Conservation (phyloP, 1,284 basidiomycete genomes). For the Afroboletus lepidellus region DNA sequence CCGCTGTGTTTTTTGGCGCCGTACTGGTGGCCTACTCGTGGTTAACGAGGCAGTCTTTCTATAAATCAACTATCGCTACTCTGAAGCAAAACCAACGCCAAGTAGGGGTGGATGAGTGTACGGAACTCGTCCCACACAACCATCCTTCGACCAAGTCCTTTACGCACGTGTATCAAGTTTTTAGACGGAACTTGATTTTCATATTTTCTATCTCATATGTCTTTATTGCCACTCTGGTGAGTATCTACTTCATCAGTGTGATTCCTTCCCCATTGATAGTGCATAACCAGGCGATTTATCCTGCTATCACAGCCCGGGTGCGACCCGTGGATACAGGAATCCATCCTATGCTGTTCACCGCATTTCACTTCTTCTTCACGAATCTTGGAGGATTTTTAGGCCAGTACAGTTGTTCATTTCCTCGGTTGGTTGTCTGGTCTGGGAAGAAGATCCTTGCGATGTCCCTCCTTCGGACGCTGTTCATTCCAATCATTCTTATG, state of each 20-base stretch:
- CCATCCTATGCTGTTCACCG: slow-evolving; percentile 1
- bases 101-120: background rate
- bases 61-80: background rate
- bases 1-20: background rate
- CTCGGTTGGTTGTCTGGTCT: background rate
- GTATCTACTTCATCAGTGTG: background rate
- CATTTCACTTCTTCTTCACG: background rate
- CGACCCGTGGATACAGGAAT: background rate
- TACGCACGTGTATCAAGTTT: background rate
- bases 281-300: background rate
- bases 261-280: background rate
- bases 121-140: background rate
- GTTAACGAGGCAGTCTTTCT: background rate
- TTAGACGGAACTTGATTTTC: background rate
- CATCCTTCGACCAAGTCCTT: background rate
- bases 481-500: background rate
- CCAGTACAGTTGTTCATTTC: background rate
- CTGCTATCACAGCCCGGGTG: background rate
- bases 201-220: background rate
- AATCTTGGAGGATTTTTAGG: background rate
- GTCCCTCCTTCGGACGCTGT: background rate
- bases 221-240: background rate
- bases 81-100: background rate
- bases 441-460: slow-evolving; percentile 1
- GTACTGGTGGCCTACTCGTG: background rate